These are phyloP conservation scores for Medicago lupulina DNA, from an alignment of 306 rosid species.

Conservation along the genomic window DNA sequence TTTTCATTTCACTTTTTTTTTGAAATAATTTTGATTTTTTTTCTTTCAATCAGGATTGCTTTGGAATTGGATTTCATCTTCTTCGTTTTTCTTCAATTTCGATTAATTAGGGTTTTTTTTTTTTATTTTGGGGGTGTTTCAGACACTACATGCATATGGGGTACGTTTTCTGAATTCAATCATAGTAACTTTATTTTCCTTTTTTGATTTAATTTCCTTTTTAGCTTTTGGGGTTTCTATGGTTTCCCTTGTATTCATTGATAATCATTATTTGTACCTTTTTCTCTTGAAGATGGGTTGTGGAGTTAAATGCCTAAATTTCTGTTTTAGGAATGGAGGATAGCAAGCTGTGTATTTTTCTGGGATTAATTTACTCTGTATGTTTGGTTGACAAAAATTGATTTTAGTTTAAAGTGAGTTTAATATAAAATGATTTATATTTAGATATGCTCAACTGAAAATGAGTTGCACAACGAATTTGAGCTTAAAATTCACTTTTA, in stretches of 20 bases:
- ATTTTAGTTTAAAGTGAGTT: background rate
- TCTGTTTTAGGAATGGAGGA: conserved; percentile 15
- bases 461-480: too few relatives aligned
- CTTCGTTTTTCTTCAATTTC: conserved; percentile 38
- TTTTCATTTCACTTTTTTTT: background rate
- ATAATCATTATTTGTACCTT: background rate
- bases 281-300: background rate
- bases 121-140: conserved; percentile 34
- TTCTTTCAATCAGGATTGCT: conserved; percentile 46
- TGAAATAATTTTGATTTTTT: background rate
- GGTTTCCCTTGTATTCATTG: conserved; percentile 21
- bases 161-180: conserved; percentile 54
- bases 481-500: too few relatives aligned
- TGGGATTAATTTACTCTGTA: background rate
- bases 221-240: conserved; percentile 8
- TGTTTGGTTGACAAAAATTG: background rate
- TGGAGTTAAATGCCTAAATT: conserved; percentile 23
- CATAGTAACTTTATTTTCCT: conserved; percentile 7
- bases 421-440: too few relatives aligned
- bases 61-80: conserved; percentile 33
- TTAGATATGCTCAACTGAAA: too few relatives aligned
- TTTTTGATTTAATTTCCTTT: conserved; percentile 25
- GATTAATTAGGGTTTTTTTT: conserved; percentile 3
- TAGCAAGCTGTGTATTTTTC: background rate
- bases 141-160: conserved; percentile 57